phyloP scores from a whole-genome alignment of 805 yeast species.

The Jamesozyma piceae region DNA sequence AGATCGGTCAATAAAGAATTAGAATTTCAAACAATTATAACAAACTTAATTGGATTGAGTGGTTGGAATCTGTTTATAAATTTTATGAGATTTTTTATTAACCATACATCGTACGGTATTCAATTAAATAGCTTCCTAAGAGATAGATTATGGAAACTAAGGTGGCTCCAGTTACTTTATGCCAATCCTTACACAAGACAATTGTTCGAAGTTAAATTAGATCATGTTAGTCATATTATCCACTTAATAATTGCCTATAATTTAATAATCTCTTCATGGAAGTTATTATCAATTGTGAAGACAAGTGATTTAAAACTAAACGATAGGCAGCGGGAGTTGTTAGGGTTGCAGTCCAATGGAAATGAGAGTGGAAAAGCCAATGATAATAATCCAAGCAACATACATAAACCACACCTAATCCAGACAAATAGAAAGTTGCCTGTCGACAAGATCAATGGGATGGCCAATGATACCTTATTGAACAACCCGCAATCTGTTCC shows the following conservation, averaged over 20 bases:
- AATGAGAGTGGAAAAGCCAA: background rate
- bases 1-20: constrained; percentile 36
- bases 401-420: constrained; percentile 13
- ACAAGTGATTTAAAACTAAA: constrained; percentile 28
- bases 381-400: background rate
- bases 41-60: constrained; percentile 28
- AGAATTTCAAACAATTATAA: constrained; percentile 29
- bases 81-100: constrained; percentile 12
- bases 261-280: constrained; percentile 25
- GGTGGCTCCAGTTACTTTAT: background rate
- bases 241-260: constrained; percentile 27
- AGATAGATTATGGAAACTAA: background rate
- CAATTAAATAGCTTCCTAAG: background rate
- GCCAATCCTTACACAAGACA: constrained; percentile 1
- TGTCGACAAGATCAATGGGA: background rate
- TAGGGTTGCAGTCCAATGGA: constrained; percentile 23
- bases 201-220: constrained; percentile 9
- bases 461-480: background rate
- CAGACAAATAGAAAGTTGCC: background rate
- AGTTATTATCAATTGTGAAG: constrained; percentile 25
- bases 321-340: constrained; percentile 27
- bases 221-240: constrained; percentile 18
- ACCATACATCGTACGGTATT: constrained; percentile 12
- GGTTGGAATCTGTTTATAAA: constrained; percentile 23
- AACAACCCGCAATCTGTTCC: constrained; percentile 4